These are phyloP conservation scores for Telopea speciosissima DNA, from an alignment of 177 flowering plant genomes.

Conservation along the genomic window DNA sequence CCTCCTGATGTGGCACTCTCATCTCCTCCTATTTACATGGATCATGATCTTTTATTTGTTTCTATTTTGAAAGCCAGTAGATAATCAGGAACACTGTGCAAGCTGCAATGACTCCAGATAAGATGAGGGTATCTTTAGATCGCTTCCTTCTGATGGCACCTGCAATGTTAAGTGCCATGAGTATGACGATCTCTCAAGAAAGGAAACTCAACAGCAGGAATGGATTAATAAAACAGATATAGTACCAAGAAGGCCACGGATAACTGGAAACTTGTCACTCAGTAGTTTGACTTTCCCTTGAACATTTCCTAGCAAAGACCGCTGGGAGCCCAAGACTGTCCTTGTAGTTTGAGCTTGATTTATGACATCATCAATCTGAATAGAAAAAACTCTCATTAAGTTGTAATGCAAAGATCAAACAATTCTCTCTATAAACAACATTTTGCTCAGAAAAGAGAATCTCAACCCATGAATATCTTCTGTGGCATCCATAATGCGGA, in stretches of 20 bases:
- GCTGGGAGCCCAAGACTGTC: slow-evolving; percentile 73
- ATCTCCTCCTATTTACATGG: not conserved
- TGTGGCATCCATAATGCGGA: not conserved
- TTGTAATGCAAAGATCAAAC: not conserved
- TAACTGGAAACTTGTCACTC: slow-evolving; percentile 79
- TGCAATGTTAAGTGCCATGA: slow-evolving; percentile 23
- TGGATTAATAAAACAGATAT: not conserved
- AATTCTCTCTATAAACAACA: not conserved
- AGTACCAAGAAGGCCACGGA: slow-evolving; percentile 91
- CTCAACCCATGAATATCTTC: not conserved
- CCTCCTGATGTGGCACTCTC: not conserved
- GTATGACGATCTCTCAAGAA: not conserved
- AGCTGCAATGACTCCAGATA: slow-evolving; percentile 89
- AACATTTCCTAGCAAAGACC: slow-evolving; percentile 72
- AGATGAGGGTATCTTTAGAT: slow-evolving; percentile 85
- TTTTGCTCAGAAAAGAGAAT: too few species aligned
- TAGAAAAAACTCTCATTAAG: slow-evolving; percentile 1
- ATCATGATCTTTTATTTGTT: not conserved
- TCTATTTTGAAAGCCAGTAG: slow-evolving; percentile 92
- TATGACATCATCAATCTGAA: slow-evolving; percentile 94
- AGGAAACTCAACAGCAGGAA: not conserved
- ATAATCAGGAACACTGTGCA: slow-evolving; percentile 91
- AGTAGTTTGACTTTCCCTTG: slow-evolving; percentile 90
- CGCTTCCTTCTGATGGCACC: slow-evolving; percentile 81
- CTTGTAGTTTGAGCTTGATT: slow-evolving; percentile 90